Base-by-base conservation (phyloP, 2,329 filamentous ascomycete species). In the Fusarium aywerte region DNA sequence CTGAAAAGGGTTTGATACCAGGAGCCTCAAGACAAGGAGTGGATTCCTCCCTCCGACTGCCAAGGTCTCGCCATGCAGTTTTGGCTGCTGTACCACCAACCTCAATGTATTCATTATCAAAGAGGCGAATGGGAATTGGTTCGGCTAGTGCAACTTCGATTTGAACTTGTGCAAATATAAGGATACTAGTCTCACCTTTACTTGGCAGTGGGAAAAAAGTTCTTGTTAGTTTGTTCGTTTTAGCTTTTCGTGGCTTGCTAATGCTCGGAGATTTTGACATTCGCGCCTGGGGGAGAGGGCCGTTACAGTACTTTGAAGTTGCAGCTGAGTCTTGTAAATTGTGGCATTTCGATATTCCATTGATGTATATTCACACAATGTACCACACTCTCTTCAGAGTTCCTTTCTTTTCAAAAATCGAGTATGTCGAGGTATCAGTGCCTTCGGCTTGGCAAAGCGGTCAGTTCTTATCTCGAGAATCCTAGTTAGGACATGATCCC, bases 1-100 rank as follows among this genome's bases (percentile, higher is more conserved):
- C 64, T 64, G 21, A 38, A 67, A 64, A 44, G 44, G 66, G 65
- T 16, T 45, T 67, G 48, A 42, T 67, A 69, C 31, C 58, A 48
- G 42, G 57, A 69, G 47, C 42, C 62, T 69, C 53, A 49, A 39
- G 58, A 54, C 60, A 51, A 52, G 52, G 67, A n/a, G 38, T 62
- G 32, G 36, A 25, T 42, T 38, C 44, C 23, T 49, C 18, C 40
- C 58, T 57, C 49, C 27, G 38, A 18, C 36, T 45, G 60, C 60
- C 60, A 63, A 63, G 60, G 36, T 27, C 49, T 58, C 35, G 18
- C 23, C 44, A 40, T 63, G 59, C 51, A 51, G 25, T 29, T 51
- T 38, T 51, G 52, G 33, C 58, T 36, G 32, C n/a, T n/a, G n/a
- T n/a, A n/a, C n/a, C n/a, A n/a, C n/a, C n/a, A n/a, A n/a, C n/a